Percentiles rank a stretch among this genome's conserved stretches.
Evolutionary conservation across 257 asterid species (phyloP).

Genomic region (Solanum corneliomulleri): DNA sequence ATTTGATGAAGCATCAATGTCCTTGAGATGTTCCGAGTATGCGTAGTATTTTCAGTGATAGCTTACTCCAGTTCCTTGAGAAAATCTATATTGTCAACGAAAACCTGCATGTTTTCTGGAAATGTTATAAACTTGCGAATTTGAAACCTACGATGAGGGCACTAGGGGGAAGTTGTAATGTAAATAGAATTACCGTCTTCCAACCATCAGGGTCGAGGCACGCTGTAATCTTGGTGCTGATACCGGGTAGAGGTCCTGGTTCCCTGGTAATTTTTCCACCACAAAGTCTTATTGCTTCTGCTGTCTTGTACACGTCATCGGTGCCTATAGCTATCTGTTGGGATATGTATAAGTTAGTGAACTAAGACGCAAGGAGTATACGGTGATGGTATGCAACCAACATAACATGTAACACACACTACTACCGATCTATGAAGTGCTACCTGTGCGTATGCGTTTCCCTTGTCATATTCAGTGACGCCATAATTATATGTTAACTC

Average conservation of each 20-base stretch:
- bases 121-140: not conserved
- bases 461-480: slow-evolving; percentile 46
- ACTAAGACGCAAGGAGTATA: not conserved
- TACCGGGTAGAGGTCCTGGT: slow-evolving; percentile 95
- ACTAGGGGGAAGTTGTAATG: not conserved
- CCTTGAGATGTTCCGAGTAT: not conserved
- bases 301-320: slow-evolving; percentile 85
- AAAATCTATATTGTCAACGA: slow-evolving; percentile 85
- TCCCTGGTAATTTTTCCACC: slow-evolving; percentile 81
- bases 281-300: slow-evolving; percentile 64
- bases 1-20: not conserved
- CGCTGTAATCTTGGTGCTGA: slow-evolving; percentile 82
- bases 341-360: not conserved
- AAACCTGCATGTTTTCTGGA: slow-evolving; percentile 44
- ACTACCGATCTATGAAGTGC: not conserved
- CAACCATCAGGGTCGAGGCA: slow-evolving; percentile 99
- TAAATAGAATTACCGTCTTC: slow-evolving; percentile 58
- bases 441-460: slow-evolving; percentile 69
- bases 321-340: slow-evolving; percentile 91
- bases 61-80: slow-evolving; percentile 66
- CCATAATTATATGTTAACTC: slow-evolving; percentile 64
- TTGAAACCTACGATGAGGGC: not conserved
- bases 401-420: not conserved
- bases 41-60: not conserved
- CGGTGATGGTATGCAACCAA: not conserved